Base-by-base conservation (phyloP, 805 yeast genomes). In the Metschnikowia hibisci region DNA sequence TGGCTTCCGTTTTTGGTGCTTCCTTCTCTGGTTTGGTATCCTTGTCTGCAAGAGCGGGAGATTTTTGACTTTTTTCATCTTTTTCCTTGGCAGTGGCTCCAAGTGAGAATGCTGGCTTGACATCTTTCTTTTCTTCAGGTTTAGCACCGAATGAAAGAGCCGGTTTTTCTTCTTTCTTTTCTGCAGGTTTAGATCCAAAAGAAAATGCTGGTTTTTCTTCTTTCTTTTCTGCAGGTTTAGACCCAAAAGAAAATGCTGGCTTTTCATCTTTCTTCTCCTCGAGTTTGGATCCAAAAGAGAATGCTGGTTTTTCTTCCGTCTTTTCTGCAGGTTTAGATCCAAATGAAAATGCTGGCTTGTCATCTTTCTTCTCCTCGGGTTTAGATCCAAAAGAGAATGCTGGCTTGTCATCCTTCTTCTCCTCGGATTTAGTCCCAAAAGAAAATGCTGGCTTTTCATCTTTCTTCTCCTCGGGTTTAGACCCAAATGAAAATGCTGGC, bases 181-280 rank as follows among this genome's bases (percentile, higher is more conserved):
- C 46, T 7, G 34, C 33, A 4, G 48, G 34, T 16, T 44, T 44
- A 25, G 43, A 20, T 6, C 44, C 47, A 18, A 40, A n/a, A n/a
- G n/a, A n/a, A n/a, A n/a, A n/a, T n/a, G n/a, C n/a, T n/a, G n/a
- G n/a, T n/a, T n/a, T 35, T 29, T 29, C 32, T 8, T 23, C 39
- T 25, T 29, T 39, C 15, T 50, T 60, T 6, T 51, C 64, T 15
- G 55, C 57, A 11, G 53, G 43, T 41, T 52, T 39, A 34, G 48
- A 60, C 30, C 65, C 56, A 20, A 66, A 55, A 30, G 58, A 55
- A 20, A 60, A 49, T 16, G 48, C 32, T 20, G 43, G 18, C n/a
- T 16, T 31, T 2, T 32, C 23, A 8, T 22, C 43, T 23, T 18
- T 36, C 12, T 56, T n/a, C n/a, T n/a, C n/a, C n/a, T n/a, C n/a